Evolutionary conservation across 345 rosid species (phyloP).

Genomic region (Citrus medica): DNA sequence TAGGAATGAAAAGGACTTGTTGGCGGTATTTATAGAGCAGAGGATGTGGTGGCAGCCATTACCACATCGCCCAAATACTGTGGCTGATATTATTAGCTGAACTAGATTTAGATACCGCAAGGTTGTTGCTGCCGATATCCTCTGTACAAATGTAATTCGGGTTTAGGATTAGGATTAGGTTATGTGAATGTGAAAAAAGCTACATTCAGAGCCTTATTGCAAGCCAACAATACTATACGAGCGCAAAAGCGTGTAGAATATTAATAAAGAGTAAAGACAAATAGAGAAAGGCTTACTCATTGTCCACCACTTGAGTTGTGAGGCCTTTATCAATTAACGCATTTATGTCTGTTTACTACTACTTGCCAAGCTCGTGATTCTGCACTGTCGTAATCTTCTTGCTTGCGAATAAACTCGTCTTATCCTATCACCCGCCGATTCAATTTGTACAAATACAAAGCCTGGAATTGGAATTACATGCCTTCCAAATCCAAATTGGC

Average conservation of each 20-base stretch:
- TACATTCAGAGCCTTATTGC: not conserved
- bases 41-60: not conserved
- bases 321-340: not conserved
- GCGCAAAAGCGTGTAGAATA: not conserved
- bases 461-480: not conserved
- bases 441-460: not conserved
- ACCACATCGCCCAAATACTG: not conserved
- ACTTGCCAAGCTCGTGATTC: not conserved
- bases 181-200: not conserved
- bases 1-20: not conserved
- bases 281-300: not conserved
- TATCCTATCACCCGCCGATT: no score
- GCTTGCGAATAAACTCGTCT: not conserved
- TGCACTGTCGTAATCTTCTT: not conserved
- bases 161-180: not conserved
- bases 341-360: no score
- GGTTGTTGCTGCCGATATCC: not conserved
- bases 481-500: not conserved
- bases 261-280: not conserved
- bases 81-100: not conserved
- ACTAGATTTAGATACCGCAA: no score
- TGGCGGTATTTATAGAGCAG: not conserved
- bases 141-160: not conserved
- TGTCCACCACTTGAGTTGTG: not conserved
- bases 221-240: no score